phyloP scores from a whole-genome alignment of 1,284 basidiomycete genomes.

The Tylopilus orsonianus region DNA sequence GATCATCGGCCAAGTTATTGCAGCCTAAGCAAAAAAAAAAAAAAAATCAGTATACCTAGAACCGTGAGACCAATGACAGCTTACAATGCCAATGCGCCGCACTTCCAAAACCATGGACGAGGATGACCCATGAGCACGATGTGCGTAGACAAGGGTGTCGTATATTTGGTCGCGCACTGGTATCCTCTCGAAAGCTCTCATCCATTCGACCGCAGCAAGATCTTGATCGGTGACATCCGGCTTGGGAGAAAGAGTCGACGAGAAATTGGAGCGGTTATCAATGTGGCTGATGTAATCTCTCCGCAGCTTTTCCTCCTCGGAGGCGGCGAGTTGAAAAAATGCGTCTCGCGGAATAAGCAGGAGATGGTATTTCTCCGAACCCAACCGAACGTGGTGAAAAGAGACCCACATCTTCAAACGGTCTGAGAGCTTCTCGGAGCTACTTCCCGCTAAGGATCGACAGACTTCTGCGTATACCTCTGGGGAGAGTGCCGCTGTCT shows the following conservation, averaged over 20 bases:
- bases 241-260: constrained; percentile 18
- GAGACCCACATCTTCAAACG: constrained; percentile 54
- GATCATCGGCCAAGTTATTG: constrained; percentile 72
- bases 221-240: constrained; percentile 27
- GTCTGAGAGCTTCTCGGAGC: constrained; percentile 42
- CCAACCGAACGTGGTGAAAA: constrained; percentile 60
- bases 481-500: constrained; percentile 56
- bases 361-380: constrained; percentile 56
- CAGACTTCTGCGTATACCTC: constrained; percentile 55
- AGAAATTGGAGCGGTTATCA: constrained; percentile 32
- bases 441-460: constrained; percentile 44
- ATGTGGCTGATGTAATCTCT: constrained; percentile 44
- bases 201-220: constrained; percentile 36
- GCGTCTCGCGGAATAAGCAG: constrained; percentile 62
- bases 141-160: constrained; percentile 65
- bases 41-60: constrained; percentile 10
- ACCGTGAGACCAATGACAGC: constrained; percentile 27
- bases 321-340: constrained; percentile 48
- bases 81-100: constrained; percentile 57
- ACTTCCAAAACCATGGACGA: constrained; percentile 55
- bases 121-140: constrained; percentile 55
- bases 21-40: constrained; percentile 41
- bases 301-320: constrained; percentile 47
- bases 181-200: constrained; percentile 55
- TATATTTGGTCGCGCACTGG: constrained; percentile 68